These are phyloP conservation scores for Cymbopogon flexuosus DNA, from an alignment of 202 grass and related monocot species.

Conservation along the genomic window DNA sequence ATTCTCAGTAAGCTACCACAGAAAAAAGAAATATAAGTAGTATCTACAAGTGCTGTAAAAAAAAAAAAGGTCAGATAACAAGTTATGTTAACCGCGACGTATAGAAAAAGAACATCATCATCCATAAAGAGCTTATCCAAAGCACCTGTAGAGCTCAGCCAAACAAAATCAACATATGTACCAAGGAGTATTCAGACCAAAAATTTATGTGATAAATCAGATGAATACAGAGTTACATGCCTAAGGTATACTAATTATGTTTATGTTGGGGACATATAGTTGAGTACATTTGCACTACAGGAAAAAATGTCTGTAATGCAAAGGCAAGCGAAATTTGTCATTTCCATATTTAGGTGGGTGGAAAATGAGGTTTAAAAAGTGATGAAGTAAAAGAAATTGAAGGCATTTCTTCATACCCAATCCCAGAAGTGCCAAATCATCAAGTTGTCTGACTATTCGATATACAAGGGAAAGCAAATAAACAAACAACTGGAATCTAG, in stretches of 20 bases:
- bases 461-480: neutral
- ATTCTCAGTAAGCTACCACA: conserved; percentile 11
- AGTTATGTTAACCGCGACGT: too few relatives aligned
- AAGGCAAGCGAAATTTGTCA: neutral
- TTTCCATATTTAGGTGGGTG: neutral
- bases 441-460: neutral
- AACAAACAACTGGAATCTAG: neutral
- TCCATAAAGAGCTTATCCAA: too few relatives aligned
- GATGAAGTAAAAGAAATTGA: neutral
- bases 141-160: too few relatives aligned
- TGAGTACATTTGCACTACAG: neutral
- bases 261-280: neutral
- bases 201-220: neutral
- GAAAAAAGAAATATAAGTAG: neutral
- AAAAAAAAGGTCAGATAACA: neutral
- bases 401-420: neutral
- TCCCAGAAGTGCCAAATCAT: neutral
- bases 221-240: neutral
- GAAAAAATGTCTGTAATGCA: neutral
- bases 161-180: too few relatives aligned
- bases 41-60: neutral
- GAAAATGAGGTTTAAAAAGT: neutral
- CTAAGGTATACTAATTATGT: neutral
- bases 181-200: neutral
- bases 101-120: too few relatives aligned